phyloP scores from a whole-genome alignment of 352 stramenopile genomes.

The Phytopythium vexans region DNA sequence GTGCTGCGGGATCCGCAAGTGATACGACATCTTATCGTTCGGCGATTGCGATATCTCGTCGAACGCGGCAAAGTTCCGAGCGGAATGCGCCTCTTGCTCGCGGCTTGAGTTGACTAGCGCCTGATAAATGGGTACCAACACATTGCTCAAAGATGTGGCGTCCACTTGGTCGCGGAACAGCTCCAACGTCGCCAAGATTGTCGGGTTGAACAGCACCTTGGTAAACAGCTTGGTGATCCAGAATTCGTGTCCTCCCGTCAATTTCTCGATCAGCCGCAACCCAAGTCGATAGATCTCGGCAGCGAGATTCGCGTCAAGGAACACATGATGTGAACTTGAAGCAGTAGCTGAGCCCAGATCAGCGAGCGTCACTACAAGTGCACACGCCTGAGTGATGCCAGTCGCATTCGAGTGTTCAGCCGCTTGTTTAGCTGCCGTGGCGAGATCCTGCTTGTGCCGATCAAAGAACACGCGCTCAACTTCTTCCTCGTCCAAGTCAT shows the following conservation, averaged over 20 bases:
- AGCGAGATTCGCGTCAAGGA: slow-evolving; percentile 19
- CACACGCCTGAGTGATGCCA: slow-evolving; percentile 22
- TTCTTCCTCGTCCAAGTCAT: slow-evolving; percentile 60
- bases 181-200: slow-evolving; percentile 29
- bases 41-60: not conserved
- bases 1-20: slow-evolving; percentile 56
- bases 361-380: slow-evolving; percentile 19
- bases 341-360: slow-evolving; percentile 16
- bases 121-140: slow-evolving; percentile 66
- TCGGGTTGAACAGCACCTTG: slow-evolving; percentile 42
- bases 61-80: slow-evolving; percentile 20
- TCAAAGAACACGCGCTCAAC: slow-evolving; percentile 18
- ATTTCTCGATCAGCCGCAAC: slow-evolving; percentile 32
- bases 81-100: slow-evolving; percentile 58
- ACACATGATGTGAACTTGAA: slow-evolving; percentile 2
- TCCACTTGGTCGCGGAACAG: slow-evolving; percentile 45
- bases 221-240: slow-evolving; percentile 44
- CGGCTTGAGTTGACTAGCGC: slow-evolving; percentile 51
- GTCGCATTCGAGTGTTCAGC: not conserved
- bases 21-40: slow-evolving; percentile 39
- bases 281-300: slow-evolving; percentile 34
- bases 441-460: not conserved
- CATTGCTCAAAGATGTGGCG: slow-evolving; percentile 38
- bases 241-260: slow-evolving; percentile 47
- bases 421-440: no score